phyloP scores from a whole-genome alignment of 257 asterid species.

The Petrea volubilis region DNA sequence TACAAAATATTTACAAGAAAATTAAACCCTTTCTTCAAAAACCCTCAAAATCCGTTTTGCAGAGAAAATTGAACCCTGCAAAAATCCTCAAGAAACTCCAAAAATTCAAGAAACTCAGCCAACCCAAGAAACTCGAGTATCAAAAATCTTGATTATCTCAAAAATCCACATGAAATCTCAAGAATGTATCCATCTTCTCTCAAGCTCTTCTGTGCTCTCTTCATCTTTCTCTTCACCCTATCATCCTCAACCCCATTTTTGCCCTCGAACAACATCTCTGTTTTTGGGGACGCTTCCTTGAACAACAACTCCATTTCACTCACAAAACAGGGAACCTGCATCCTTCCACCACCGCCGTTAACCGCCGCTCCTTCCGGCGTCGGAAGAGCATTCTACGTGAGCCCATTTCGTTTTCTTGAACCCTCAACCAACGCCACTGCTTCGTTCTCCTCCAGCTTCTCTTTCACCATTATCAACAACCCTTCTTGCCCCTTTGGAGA shows the following conservation, averaged over 20 bases:
- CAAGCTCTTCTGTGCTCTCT: conserved; percentile 19
- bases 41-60: background rate
- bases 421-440: conserved; percentile 45
- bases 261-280: conserved; percentile 44
- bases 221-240: conserved; percentile 27
- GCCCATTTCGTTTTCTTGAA: conserved; percentile 67
- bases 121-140: background rate
- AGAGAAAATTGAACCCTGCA: background rate
- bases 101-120: background rate
- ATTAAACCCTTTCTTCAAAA: too few relatives aligned
- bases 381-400: conserved; percentile 61
- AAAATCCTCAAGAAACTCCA: background rate
- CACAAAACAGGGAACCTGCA: conserved; percentile 45
- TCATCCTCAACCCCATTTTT: conserved; percentile 30
- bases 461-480: conserved; percentile 47
- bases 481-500: conserved; percentile 72
- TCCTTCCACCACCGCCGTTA: conserved; percentile 15
- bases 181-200: conserved; percentile 26
- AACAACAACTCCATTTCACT: conserved; percentile 42
- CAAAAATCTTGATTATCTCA: background rate
- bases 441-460: conserved; percentile 65
- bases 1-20: too few relatives aligned
- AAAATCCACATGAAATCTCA: background rate
- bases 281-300: conserved; percentile 58
- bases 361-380: conserved; percentile 34